Conservation (phyloP, 140 eudicot genomes). For the Ambrosia hybrid region DNA sequence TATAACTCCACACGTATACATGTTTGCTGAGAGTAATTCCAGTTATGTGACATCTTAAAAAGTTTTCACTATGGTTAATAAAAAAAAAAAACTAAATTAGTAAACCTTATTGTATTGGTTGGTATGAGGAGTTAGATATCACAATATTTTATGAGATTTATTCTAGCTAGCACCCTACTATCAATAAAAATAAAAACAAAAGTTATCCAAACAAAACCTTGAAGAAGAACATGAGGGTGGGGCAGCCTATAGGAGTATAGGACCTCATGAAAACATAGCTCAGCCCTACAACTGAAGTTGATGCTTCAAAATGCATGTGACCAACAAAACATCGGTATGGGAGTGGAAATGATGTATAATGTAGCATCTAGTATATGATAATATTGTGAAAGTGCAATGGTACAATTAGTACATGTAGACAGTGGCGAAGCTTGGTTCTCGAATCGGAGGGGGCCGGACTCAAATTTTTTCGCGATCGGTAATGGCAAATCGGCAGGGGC, state of each 20-base stretch:
- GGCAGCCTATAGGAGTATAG: not conserved
- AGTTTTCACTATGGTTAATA: too few relatives aligned
- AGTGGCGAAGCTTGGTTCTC: too few relatives aligned
- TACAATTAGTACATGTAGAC: not conserved
- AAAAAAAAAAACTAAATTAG: too few relatives aligned
- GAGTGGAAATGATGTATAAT: constrained; percentile 29
- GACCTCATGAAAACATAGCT: constrained; percentile 24
- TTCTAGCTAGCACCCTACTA: constrained; percentile 9
- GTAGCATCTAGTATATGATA: constrained; percentile 21
- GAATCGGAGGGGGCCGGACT: too few relatives aligned
- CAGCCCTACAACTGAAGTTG: constrained; percentile 34
- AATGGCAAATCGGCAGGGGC: too few relatives aligned
- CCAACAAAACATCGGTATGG: constrained; percentile 30
- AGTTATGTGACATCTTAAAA: too few relatives aligned
- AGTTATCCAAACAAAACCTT: constrained; percentile 21
- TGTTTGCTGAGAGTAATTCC: too few relatives aligned
- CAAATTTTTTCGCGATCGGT: too few relatives aligned
- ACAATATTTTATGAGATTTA: not conserved
- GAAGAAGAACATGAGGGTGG: constrained; percentile 10
- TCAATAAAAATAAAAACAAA: not conserved
- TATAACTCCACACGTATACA: too few relatives aligned
- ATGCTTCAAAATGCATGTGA: constrained; percentile 31
- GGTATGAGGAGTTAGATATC: too few relatives aligned
- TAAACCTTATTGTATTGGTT: too few relatives aligned
- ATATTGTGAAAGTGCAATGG: constrained; percentile 27